These are phyloP conservation scores for Vigna angularis DNA, from an alignment of 306 rosid species.

Conservation along the genomic window DNA sequence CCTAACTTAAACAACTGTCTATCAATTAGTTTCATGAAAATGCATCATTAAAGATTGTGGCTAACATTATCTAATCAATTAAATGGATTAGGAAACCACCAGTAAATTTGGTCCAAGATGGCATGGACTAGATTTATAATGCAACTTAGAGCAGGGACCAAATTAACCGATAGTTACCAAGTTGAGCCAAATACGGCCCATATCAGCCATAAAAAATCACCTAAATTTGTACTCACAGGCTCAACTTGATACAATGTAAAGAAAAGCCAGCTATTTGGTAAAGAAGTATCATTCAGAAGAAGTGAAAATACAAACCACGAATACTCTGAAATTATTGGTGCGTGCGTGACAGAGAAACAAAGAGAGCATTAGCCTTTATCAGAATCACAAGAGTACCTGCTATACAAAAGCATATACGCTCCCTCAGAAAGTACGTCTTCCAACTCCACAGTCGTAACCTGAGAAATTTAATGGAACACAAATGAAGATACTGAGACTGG, in stretches of 20 bases:
- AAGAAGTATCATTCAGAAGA: constrained; percentile 8
- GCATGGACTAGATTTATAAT: not conserved
- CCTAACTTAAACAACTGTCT: not conserved
- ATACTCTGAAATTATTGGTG: not conserved
- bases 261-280: not conserved
- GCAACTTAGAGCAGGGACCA: not conserved
- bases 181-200: not conserved
- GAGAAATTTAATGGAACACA: constrained; percentile 37
- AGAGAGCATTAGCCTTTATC: constrained; percentile 28
- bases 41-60: not conserved
- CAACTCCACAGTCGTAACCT: constrained; percentile 80
- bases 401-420: constrained; percentile 94
- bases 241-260: not conserved
- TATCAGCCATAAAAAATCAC: constrained; percentile 3
- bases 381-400: constrained; percentile 63
- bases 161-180: not conserved
- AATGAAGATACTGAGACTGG: constrained; percentile 38
- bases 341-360: not conserved
- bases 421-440: constrained; percentile 97
- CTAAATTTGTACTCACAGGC: not conserved
- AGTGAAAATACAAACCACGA: constrained; percentile 33
- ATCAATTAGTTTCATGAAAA: not conserved
- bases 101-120: not conserved
- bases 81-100: not conserved
- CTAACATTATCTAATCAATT: too few relatives aligned